phyloP scores from a whole-genome alignment of 345 rosid species.

The Psidium friedrichsthalianum region DNA sequence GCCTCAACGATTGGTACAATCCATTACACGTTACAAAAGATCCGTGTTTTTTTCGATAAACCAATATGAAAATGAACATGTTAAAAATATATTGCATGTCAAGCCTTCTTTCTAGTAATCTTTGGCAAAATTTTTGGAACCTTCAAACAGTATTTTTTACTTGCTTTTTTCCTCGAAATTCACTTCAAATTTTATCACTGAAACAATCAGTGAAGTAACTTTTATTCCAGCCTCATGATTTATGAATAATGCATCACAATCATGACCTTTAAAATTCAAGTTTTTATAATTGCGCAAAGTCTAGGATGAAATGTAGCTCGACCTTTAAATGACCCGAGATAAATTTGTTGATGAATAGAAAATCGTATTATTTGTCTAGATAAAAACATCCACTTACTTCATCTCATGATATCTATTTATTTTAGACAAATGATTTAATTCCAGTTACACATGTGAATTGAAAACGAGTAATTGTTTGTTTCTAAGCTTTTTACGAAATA shows the following conservation, averaged over 20 bases:
- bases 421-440: background rate
- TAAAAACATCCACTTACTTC: background rate
- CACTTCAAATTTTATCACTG: background rate
- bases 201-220: too few relatives aligned
- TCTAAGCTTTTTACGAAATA: background rate
- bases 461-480: background rate
- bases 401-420: background rate
- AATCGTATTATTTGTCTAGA: background rate
- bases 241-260: background rate
- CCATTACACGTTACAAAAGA: background rate
- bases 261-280: background rate
- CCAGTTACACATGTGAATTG: background rate
- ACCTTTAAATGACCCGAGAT: background rate
- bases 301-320: background rate
- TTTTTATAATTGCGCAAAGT: background rate
- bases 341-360: background rate
- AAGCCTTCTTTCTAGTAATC: background rate
- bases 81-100: too few relatives aligned
- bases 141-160: background rate
- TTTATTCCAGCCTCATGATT: too few relatives aligned
- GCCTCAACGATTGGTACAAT: background rate
- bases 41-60: background rate
- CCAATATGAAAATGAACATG: background rate
- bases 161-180: background rate
- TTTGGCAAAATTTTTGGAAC: background rate